Base-by-base conservation (phyloP, 1,284 basidiomycete species). In the Trametes polyzona region DNA sequence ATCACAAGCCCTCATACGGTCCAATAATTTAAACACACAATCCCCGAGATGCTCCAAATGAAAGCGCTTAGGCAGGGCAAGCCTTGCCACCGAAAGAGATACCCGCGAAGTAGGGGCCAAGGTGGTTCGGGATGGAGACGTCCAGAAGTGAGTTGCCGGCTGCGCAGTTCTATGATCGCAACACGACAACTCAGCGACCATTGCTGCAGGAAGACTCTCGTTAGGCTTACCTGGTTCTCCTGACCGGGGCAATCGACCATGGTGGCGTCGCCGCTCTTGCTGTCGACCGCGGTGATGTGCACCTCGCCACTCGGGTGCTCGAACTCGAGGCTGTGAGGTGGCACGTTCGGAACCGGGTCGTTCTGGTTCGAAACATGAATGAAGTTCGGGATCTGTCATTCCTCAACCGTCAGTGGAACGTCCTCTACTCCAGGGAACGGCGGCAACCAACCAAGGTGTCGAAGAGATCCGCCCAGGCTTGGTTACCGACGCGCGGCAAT, bases 401-500 rank as follows among this genome's bases (percentile, higher is more conserved):
- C 11, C 14, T 1, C 16, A 5, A 5, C 32, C 17, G 40, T 51
- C 27, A 41, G 37, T 19, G 11, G 6, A 17, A 23, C n/a, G 10
- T 6, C 17, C 30, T 7, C 10, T 6, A 17, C 10, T 7, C 23
- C 6, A 37, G 9, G 37, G 2, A 36, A 17, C 14, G 19, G 21
- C 8, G 29, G 19, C 27, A 27, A 52, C 61, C 17, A 21, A 63
- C 61, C 50, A 63, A 33, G 0, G 50, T 29, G 58, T 57, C 52
- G 10, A 58, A 36, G 19, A 63, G 57, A 32, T 59, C 54, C 36
- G 62, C 62, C 62, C 62, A 63, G 2, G 47, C 59, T 36, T 51
- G 44, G 67, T 81, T 78, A 0, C 79, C 79, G 10, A 67, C 57
- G 14, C 80, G 70, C 3, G 79, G 79, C 14, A 77, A 69, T 4